Evolutionary conservation across 169 alveolate genomes (phyloP).

Genomic region (Cryptosporidium baileyi): DNA sequence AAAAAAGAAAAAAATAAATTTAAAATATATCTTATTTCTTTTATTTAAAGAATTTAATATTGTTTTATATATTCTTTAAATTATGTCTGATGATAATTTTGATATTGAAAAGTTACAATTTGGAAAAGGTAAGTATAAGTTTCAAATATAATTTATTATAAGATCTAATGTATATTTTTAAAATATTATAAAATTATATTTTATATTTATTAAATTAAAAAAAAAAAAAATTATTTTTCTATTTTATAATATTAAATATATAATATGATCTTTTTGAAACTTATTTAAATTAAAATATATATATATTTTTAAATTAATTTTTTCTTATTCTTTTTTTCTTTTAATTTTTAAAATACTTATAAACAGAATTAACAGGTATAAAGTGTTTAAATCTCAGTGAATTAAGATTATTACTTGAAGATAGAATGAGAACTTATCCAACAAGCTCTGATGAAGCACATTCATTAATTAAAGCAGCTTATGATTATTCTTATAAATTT

Average conservation of each 20-base stretch:
- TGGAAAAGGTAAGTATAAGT: conserved; percentile 68
- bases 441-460: conserved; percentile 46
- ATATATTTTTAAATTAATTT: background rate
- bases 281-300: background rate
- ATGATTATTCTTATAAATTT: conserved; percentile 80
- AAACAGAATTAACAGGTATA: conserved; percentile 11
- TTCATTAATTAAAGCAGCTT: conserved; percentile 77
- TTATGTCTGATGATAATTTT: conserved; percentile 49
- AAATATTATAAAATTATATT: too few relatives aligned
- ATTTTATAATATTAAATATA: too few relatives aligned
- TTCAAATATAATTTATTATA: too few relatives aligned
- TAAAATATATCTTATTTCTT: too few relatives aligned
- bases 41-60: background rate
- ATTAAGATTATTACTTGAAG: conserved; percentile 32
- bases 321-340: background rate
- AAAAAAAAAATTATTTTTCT: too few relatives aligned
- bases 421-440: conserved; percentile 39
- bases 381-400: conserved; percentile 58
- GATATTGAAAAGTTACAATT: conserved; percentile 54
- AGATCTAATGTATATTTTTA: too few relatives aligned
- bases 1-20: too few relatives aligned
- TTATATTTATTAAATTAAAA: too few relatives aligned
- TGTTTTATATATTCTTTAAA: background rate
- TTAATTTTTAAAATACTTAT: background rate
- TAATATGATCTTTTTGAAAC: background rate